Percentiles rank a stretch among this genome's conserved stretches.
Conservation (phyloP, 2,329 filamentous ascomycete species). For the Neoarthrinium moseri region DNA sequence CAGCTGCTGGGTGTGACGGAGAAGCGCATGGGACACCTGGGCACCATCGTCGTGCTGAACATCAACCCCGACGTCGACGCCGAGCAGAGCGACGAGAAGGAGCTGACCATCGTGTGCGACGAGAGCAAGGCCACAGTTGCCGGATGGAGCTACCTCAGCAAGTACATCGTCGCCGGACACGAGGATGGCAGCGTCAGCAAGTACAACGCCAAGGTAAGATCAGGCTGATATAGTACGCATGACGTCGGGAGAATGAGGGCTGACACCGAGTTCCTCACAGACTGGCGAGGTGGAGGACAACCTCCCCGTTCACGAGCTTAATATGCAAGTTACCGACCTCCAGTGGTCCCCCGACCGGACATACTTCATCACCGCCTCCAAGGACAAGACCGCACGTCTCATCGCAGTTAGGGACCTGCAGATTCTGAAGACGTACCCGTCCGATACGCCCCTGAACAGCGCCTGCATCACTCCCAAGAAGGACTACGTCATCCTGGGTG, state of each 20-base stretch:
- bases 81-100: slow-evolving; percentile 80
- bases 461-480: slow-evolving; percentile 93
- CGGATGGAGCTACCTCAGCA: slow-evolving; percentile 90
- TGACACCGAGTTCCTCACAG: slow-evolving; percentile 35
- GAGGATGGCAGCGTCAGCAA: slow-evolving; percentile 91
- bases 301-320: slow-evolving; percentile 81
- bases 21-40: slow-evolving; percentile 96
- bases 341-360: slow-evolving; percentile 93
- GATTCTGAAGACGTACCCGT: slow-evolving; percentile 86
- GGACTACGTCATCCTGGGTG: slow-evolving; percentile 95
- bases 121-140: slow-evolving; percentile 97
- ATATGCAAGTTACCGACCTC: slow-evolving; percentile 82
- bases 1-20: slow-evolving; percentile 92
- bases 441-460: slow-evolving; percentile 96
- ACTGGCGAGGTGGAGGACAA: slow-evolving; percentile 80
- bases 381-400: slow-evolving; percentile 92
- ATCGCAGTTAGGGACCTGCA: slow-evolving; percentile 82
- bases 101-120: slow-evolving; percentile 85
- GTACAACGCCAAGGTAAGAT: slow-evolving; percentile 81
- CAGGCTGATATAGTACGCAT: neutral
- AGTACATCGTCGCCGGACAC: slow-evolving; percentile 97
- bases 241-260: neutral
- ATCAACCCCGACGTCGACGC: slow-evolving; percentile 81
- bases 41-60: slow-evolving; percentile 90
- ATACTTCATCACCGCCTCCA: slow-evolving; percentile 97